These are phyloP conservation scores for Spizellomyces sp. DNA, from an alignment of 192 early-diverging fungal genomes.

Conservation along the genomic window DNA sequence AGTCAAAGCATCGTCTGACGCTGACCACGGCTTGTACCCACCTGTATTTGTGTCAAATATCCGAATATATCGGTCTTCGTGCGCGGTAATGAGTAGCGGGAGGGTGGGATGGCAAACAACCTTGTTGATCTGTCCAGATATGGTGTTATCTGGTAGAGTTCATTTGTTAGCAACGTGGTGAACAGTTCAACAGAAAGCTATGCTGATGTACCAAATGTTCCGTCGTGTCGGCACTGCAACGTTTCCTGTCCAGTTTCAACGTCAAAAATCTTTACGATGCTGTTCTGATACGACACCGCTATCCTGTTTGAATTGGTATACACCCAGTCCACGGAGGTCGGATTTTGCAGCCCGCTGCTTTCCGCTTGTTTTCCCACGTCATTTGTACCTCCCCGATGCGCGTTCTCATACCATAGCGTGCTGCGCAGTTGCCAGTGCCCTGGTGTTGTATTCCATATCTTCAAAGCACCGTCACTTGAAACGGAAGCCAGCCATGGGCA, in stretches of 20 bases:
- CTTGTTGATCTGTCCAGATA: constrained; percentile 75
- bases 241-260: constrained; percentile 70
- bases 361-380: background rate
- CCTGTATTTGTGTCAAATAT: constrained; percentile 77
- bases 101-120: constrained; percentile 73
- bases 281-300: constrained; percentile 66
- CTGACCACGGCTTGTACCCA: constrained; percentile 27
- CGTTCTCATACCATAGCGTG: constrained; percentile 44
- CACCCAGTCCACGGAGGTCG: constrained; percentile 74
- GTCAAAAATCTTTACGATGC: constrained; percentile 72
- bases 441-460: constrained; percentile 71
- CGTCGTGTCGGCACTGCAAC: constrained; percentile 55
- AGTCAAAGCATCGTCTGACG: background rate
- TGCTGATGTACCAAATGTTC: constrained; percentile 61
- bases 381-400: background rate
- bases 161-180: background rate
- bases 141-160: constrained; percentile 55
- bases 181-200: background rate
- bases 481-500: constrained; percentile 68
- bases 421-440: constrained; percentile 30
- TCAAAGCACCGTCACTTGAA: constrained; percentile 78
- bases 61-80: constrained; percentile 76
- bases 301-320: constrained; percentile 58
- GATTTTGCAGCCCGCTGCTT: constrained; percentile 30
- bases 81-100: constrained; percentile 71